A percentile compares a stretch with the other conserved stretches of the same genome.
Evolutionary conservation across 495 filamentous ascomycete genomes (phyloP).

Genomic region (Penicillium robsamsonii): DNA sequence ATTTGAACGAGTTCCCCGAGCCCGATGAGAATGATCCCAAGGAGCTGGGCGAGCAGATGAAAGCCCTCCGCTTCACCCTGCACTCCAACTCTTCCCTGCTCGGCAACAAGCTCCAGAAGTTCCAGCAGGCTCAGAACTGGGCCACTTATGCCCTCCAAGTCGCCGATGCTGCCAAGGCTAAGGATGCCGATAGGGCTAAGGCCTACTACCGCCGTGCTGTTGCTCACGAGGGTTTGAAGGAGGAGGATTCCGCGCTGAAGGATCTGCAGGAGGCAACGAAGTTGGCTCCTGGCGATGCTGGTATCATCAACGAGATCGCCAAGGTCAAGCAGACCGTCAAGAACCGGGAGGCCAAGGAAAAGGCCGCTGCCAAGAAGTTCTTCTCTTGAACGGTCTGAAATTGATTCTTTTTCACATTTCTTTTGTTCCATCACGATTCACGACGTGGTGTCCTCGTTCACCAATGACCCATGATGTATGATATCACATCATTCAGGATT

Average conservation of each 20-base stretch:
- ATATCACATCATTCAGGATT: slow-evolving; percentile 21
- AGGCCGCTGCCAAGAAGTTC: slow-evolving; percentile 84
- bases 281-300: slow-evolving; percentile 73
- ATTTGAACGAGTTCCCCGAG: slow-evolving; percentile 84
- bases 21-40: slow-evolving; percentile 62
- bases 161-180: slow-evolving; percentile 49
- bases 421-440: slow-evolving; percentile 30
- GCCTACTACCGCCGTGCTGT: slow-evolving; percentile 78
- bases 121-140: slow-evolving; percentile 62
- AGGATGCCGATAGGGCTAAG: slow-evolving; percentile 82
- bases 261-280: slow-evolving; percentile 75
- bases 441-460: slow-evolving; percentile 22
- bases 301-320: slow-evolving; percentile 69
- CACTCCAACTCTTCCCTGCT: slow-evolving; percentile 78
- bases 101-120: slow-evolving; percentile 74
- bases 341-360: slow-evolving; percentile 78
- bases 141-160: slow-evolving; percentile 75
- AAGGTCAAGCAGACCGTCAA: slow-evolving; percentile 71
- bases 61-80: slow-evolving; percentile 70
- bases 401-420: slow-evolving; percentile 5
- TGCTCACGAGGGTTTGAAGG: slow-evolving; percentile 70
- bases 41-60: slow-evolving; percentile 64
- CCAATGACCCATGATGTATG: slow-evolving; percentile 24
- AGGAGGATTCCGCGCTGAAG: slow-evolving; percentile 78
- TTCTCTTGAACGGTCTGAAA: slow-evolving; percentile 51